These are phyloP conservation scores for Pyrenochaeta sp. DNA, from an alignment of 2,329 filamentous ascomycete genomes.

Conservation along the genomic window DNA sequence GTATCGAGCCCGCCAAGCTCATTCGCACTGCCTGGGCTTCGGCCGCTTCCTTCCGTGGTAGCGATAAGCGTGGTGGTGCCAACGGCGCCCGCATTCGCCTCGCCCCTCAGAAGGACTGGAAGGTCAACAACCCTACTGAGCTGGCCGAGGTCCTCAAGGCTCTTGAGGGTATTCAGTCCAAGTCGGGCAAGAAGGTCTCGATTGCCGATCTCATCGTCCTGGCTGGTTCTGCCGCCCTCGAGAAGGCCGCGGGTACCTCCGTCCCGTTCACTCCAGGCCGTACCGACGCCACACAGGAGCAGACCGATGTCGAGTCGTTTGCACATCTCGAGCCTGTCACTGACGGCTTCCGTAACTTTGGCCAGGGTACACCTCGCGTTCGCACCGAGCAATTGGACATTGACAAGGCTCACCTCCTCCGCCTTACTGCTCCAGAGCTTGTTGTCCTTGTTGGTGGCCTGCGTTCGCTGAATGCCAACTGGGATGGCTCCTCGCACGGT, in stretches of 20 bases:
- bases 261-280: slow-evolving; percentile 79
- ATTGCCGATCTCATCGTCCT: slow-evolving; percentile 82
- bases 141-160: slow-evolving; percentile 67
- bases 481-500: slow-evolving; percentile 70
- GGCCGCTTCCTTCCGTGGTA: slow-evolving; percentile 55
- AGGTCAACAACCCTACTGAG: slow-evolving; percentile 75
- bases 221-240: slow-evolving; percentile 72
- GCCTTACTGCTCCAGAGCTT: slow-evolving; percentile 73
- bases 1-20: slow-evolving; percentile 67
- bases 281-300: slow-evolving; percentile 72
- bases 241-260: slow-evolving; percentile 70
- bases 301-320: slow-evolving; percentile 73
- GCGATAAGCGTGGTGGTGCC: slow-evolving; percentile 83
- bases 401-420: slow-evolving; percentile 75
- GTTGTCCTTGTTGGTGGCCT: slow-evolving; percentile 76
- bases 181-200: slow-evolving; percentile 78
- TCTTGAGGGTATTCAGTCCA: slow-evolving; percentile 70
- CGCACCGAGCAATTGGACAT: slow-evolving; percentile 74
- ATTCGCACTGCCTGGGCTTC: slow-evolving; percentile 58
- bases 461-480: slow-evolving; percentile 74
- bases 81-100: slow-evolving; percentile 82
- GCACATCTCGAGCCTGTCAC: slow-evolving; percentile 70
- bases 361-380: slow-evolving; percentile 66
- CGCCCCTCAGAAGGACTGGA: slow-evolving; percentile 74
- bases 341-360: slow-evolving; percentile 86